These are phyloP conservation scores for Cinchona pubescens DNA, from an alignment of 257 asterid genomes.

Conservation along the genomic window DNA sequence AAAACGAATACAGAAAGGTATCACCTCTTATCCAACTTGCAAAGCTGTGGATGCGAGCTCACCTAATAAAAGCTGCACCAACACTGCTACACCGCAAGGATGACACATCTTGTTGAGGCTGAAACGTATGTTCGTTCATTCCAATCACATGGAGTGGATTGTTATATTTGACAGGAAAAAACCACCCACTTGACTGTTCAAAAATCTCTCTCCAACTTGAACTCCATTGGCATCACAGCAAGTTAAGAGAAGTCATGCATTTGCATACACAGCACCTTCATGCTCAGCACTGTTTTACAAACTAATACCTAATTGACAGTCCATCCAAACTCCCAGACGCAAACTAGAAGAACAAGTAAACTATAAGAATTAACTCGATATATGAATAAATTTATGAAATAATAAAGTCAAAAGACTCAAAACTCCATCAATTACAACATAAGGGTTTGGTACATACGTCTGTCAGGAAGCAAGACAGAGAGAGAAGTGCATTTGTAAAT, in stretches of 20 bases:
- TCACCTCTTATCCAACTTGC: constrained; percentile 1
- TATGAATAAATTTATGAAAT: not conserved
- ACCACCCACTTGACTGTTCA: not conserved
- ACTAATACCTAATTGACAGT: constrained; percentile 75
- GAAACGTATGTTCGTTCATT: not conserved
- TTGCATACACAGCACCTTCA: not conserved
- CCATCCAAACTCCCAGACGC: constrained; percentile 99
- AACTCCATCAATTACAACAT: not conserved
- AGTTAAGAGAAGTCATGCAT: no score
- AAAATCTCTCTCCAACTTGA: not conserved
- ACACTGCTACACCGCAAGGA: not conserved
- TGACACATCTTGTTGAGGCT: not conserved
- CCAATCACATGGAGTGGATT: not conserved
- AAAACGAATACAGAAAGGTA: no score
- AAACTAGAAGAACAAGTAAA: constrained; percentile 47
- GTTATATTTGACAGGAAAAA: constrained; percentile 2
- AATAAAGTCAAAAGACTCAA: not conserved
- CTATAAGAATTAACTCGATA: not conserved
- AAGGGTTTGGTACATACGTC: not conserved
- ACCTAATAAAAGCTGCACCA: constrained; percentile 25
- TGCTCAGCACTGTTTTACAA: not conserved
- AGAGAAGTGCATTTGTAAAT: not conserved
- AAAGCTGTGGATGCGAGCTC: not conserved
- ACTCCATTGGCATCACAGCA: not conserved
- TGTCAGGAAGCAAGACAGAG: not conserved